A percentile compares a stretch with the other conserved stretches of the same genome.
These are phyloP conservation scores for Aureobasidium sp. DNA, from an alignment of 2,329 filamentous ascomycete species.

Conservation along the genomic window DNA sequence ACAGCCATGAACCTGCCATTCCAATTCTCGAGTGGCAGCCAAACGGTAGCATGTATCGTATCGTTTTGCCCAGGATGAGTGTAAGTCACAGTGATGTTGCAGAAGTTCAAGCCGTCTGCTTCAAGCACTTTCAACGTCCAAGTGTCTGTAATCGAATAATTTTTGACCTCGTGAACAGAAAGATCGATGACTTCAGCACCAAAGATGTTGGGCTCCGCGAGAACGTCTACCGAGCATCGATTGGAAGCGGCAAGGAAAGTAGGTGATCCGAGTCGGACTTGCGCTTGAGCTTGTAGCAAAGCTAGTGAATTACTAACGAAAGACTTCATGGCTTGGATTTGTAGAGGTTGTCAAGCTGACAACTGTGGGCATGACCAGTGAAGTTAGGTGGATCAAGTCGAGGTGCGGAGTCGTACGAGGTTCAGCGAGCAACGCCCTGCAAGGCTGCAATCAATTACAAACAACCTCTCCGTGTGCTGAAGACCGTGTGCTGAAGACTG, in stretches of 20 bases:
- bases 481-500: too few relatives aligned
- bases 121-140: background rate
- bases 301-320: background rate
- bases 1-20: constrained; percentile 29
- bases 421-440: background rate
- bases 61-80: constrained; percentile 30
- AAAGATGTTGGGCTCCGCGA: background rate
- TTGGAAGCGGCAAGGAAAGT: background rate
- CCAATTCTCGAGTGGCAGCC: constrained; percentile 26
- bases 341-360: background rate
- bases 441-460: background rate
- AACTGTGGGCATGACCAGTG: background rate
- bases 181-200: background rate
- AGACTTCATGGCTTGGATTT: background rate
- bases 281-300: background rate
- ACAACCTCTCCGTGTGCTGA: too few relatives aligned
- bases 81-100: constrained; percentile 30
- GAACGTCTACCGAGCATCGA: background rate
- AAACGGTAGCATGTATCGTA: constrained; percentile 23
- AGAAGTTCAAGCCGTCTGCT: constrained; percentile 18
- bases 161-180: background rate
- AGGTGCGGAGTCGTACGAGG: background rate
- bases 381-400: background rate
- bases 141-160: background rate
- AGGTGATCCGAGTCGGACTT: background rate